phyloP scores from a whole-genome alignment of 2,329 filamentous ascomycete genomes.

The Botryosphaeria agaves region DNA sequence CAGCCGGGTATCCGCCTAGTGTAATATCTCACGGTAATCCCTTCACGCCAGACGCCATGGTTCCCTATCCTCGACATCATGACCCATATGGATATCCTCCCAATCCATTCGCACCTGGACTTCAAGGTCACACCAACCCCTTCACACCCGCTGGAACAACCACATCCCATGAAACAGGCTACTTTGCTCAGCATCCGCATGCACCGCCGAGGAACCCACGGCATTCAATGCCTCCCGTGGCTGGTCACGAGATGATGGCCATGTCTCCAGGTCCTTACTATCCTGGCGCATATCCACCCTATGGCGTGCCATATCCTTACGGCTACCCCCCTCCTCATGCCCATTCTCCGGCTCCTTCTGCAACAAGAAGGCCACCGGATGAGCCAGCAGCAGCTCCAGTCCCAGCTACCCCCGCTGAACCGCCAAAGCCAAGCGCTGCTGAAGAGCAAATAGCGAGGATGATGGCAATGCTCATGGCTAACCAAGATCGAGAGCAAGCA shows the following conservation, averaged over 20 bases:
- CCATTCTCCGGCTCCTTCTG: constrained; percentile 6
- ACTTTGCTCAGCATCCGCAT: constrained; percentile 15
- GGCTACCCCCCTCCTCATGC: constrained; percentile 1
- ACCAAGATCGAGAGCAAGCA: constrained; percentile 8
- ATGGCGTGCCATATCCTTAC: not conserved
- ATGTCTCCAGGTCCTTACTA: not conserved
- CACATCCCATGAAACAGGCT: constrained; percentile 10
- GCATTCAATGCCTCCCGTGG: constrained; percentile 4
- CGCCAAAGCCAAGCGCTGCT: too few relatives aligned
- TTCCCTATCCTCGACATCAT: constrained; percentile 11
- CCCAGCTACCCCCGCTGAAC: too few relatives aligned
- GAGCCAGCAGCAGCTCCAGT: constrained; percentile 4
- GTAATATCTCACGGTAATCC: constrained; percentile 16
- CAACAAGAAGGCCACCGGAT: not conserved
- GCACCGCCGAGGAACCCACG: constrained; percentile 4
- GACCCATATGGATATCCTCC: constrained; percentile 20
- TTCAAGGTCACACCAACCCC: constrained; percentile 8
- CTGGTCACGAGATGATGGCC: not conserved
- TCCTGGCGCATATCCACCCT: not conserved
- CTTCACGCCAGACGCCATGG: constrained; percentile 8
- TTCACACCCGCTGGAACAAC: constrained; percentile 11
- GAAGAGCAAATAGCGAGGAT: constrained; percentile 2
- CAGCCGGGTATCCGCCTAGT: constrained; percentile 20
- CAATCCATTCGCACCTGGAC: constrained; percentile 21
- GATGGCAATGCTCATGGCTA: constrained; percentile 4